phyloP scores from a whole-genome alignment of 2,329 filamentous ascomycete genomes.

The Scytalidium lignicola region DNA sequence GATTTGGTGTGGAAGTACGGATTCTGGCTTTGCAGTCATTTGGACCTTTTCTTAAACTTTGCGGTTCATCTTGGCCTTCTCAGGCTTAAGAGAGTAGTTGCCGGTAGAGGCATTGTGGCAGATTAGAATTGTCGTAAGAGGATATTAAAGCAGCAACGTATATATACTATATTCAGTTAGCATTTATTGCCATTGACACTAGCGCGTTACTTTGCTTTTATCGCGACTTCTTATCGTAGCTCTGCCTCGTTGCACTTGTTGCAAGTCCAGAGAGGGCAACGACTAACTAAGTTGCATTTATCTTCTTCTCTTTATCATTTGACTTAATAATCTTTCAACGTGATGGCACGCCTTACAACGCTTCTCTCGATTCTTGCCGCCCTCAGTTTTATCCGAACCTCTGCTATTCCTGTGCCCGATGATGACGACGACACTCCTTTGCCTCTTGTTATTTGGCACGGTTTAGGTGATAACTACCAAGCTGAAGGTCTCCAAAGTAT shows the following conservation, averaged over 20 bases:
- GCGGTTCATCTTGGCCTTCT: neutral
- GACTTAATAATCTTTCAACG: neutral
- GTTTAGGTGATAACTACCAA: slow-evolving; percentile 67
- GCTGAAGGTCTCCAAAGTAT: slow-evolving; percentile 69
- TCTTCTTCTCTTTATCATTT: too few species aligned
- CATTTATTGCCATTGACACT: neutral
- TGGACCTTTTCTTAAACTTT: neutral
- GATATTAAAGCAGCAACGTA: neutral
- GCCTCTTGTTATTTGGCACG: slow-evolving; percentile 94
- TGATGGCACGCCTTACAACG: slow-evolving; percentile 16
- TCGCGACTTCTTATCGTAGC: neutral
- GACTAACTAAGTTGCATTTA: too few species aligned
- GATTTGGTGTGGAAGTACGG: neutral
- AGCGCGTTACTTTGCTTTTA: neutral
- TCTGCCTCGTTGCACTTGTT: neutral
- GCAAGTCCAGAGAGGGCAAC: neutral
- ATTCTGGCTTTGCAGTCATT: neutral
- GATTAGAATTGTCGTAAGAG: neutral
- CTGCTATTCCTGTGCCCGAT: slow-evolving; percentile 2
- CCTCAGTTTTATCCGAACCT: neutral
- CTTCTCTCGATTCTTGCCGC: slow-evolving; percentile 13
- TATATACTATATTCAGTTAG: neutral
- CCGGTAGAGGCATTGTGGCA: neutral
- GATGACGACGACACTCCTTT: slow-evolving; percentile 60
- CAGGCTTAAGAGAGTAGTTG: neutral